phyloP scores from a whole-genome alignment of 129 eudicot species.

The Flaveria brownii region DNA sequence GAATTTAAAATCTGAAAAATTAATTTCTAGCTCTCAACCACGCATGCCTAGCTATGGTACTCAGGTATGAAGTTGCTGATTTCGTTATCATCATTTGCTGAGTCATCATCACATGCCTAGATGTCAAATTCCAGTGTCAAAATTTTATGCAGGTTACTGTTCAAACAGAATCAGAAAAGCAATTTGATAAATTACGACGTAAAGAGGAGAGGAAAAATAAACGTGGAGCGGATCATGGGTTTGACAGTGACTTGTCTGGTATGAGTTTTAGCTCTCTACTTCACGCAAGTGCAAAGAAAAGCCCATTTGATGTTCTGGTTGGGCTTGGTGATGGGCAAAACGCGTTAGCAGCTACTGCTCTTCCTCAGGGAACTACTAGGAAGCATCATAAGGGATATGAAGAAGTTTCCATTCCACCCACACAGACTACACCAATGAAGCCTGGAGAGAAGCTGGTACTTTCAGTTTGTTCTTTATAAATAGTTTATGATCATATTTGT shows the following conservation, averaged over 20 bases:
- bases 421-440: conserved; percentile 85
- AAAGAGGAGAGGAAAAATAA: conserved; percentile 90
- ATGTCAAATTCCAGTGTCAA: conserved; percentile 4
- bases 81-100: conserved; percentile 12
- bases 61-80: conserved; percentile 54
- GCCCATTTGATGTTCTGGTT: conserved; percentile 75
- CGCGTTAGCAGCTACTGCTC: conserved; percentile 64
- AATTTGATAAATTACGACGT: conserved; percentile 93
- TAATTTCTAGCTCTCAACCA: conserved; percentile 54
- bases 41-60: conserved; percentile 96
- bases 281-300: conserved; percentile 90
- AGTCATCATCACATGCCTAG: conserved; percentile 23
- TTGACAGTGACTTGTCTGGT: conserved; percentile 60
- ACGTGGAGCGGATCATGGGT: conserved; percentile 78
- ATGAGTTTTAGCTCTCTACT: conserved; percentile 73
- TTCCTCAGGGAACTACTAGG: conserved; percentile 93
- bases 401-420: conserved; percentile 92
- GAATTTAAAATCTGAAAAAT: conserved; percentile 73
- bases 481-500: not conserved
- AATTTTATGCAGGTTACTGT: conserved; percentile 71
- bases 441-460: conserved; percentile 92
- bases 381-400: conserved; percentile 95
- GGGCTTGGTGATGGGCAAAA: conserved; percentile 77
- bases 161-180: conserved; percentile 84
- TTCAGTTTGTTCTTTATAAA: conserved; percentile 6